Conservation (phyloP, 2,329 filamentous ascomycete species). For the Colletotrichum horii region DNA sequence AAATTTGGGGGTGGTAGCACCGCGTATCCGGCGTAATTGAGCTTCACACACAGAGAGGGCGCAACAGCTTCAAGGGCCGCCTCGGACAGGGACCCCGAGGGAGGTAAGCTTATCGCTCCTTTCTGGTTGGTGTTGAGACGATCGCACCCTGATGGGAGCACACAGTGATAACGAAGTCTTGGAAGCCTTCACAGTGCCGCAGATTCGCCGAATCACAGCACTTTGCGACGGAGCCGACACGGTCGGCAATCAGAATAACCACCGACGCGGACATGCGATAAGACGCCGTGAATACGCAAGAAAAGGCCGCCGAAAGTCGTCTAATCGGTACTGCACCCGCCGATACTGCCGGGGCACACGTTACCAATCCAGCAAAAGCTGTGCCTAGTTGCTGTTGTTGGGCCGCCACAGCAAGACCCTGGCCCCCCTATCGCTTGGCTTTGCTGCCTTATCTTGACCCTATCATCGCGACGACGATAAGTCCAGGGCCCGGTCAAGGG, state of each 20-base stretch:
- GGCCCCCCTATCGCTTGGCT: background rate
- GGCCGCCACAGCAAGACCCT: background rate
- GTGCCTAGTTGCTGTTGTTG: background rate
- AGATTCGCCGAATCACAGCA: background rate
- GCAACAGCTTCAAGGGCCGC: background rate
- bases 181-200: conserved; percentile 2
- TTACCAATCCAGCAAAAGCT: background rate
- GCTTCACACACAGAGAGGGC: background rate
- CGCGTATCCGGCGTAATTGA: background rate
- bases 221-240: background rate
- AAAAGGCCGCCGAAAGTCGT: background rate
- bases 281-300: background rate
- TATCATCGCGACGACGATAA: background rate
- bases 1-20: background rate
- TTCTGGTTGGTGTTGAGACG: background rate
- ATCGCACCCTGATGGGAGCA: background rate
- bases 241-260: background rate
- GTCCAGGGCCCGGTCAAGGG: background rate
- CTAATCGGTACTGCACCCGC: background rate
- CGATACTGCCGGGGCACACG: background rate
- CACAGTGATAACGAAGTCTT: background rate
- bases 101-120: conserved; percentile 12
- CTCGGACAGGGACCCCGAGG: conserved; percentile 1
- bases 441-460: conserved; percentile 7
- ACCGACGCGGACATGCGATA: background rate